Evolutionary conservation across 2,329 filamentous ascomycete species (phyloP), one percentile per base, ranked within the genome.

Genomic region (Fusarium clavum): DNA sequence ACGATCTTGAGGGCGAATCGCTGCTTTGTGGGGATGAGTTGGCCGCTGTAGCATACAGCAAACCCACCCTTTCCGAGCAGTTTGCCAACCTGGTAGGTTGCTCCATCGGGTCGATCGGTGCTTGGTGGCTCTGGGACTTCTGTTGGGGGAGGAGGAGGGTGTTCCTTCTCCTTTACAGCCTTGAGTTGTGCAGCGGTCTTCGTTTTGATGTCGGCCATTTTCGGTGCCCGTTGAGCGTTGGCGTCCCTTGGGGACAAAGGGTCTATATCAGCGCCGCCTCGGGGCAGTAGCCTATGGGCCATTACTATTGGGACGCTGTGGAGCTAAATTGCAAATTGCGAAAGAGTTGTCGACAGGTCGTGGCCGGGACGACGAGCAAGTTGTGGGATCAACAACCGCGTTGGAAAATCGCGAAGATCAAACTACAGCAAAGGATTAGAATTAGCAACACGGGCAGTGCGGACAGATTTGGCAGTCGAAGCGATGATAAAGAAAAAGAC

Each of bases 41-140:
- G 88, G 49, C 90, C 92, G 73, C 90, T 88, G 77, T 94, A 92
- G 81, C 92, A 94, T 67, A 94, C 91, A 70, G 92, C 92, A 77
- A 95, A 95, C 12, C 92, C 92, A 48, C 92, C 92, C 80, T 93
- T 94, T 27, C 92, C 92, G 61, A 95, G 84, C 77, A 93, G 84
- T 74, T 89, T 89, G 61, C 92, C 91, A 32, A 92, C 89, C 73
- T 91, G 88, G 82, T 94, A 95, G 51, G 90, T 85, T 57, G 91
- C 88, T 57, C 92, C 92, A 81, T 90, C 84, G 59, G 85, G 87
- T 57, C 91, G 90, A 78, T 94, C 91, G 57, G 84, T 83, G 76
- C 91, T 92, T 48, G 91, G 85, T 22, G 89, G 89, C 78, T 91
- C 89, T 24, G 81, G 79, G 47, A 91, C 86, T 68, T 87, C 82